These are phyloP conservation scores for Candida germanica DNA, from an alignment of 805 yeast genomes.

Conservation along the genomic window DNA sequence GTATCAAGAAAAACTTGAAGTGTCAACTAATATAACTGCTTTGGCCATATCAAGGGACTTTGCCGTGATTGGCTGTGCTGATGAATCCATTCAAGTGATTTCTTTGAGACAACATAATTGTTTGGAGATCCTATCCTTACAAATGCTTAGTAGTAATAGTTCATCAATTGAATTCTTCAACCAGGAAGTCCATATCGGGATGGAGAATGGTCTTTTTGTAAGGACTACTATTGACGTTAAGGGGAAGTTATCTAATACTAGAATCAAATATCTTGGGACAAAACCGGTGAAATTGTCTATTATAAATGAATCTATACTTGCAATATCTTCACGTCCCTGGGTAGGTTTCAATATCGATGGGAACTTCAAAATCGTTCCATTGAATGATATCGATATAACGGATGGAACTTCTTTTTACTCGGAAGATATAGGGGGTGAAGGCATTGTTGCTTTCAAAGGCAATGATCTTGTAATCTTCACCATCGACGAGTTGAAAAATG, in stretches of 20 bases:
- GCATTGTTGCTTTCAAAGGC: slow-evolving; percentile 60
- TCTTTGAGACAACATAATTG: slow-evolving; percentile 60
- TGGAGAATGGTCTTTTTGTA: slow-evolving; percentile 79
- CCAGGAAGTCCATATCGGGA: slow-evolving; percentile 64
- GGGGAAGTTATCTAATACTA: slow-evolving; percentile 60
- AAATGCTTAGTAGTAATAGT: slow-evolving; percentile 55
- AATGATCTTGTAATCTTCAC: slow-evolving; percentile 54
- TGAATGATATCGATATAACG: slow-evolving; percentile 39
- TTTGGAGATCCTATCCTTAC: slow-evolving; percentile 59
- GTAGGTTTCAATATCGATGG: slow-evolving; percentile 44
- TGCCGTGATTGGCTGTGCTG: slow-evolving; percentile 70
- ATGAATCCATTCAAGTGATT: slow-evolving; percentile 64
- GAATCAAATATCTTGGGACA: slow-evolving; percentile 72
- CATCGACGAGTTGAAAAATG: slow-evolving; percentile 36
- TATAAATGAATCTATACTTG: slow-evolving; percentile 38
- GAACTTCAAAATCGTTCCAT: slow-evolving; percentile 37
- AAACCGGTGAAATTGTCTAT: slow-evolving; percentile 52
- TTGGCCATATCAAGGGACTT: slow-evolving; percentile 40
- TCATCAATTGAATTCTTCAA: slow-evolving; percentile 24
- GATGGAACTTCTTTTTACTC: slow-evolving; percentile 55
- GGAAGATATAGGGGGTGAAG: slow-evolving; percentile 58
- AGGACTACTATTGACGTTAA: slow-evolving; percentile 55
- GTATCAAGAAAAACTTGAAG: slow-evolving; percentile 57
- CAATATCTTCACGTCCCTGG: slow-evolving; percentile 57
- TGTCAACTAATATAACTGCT: slow-evolving; percentile 43